Conservation (phyloP, 345 rosid genomes). For the Gossypium stocksii region DNA sequence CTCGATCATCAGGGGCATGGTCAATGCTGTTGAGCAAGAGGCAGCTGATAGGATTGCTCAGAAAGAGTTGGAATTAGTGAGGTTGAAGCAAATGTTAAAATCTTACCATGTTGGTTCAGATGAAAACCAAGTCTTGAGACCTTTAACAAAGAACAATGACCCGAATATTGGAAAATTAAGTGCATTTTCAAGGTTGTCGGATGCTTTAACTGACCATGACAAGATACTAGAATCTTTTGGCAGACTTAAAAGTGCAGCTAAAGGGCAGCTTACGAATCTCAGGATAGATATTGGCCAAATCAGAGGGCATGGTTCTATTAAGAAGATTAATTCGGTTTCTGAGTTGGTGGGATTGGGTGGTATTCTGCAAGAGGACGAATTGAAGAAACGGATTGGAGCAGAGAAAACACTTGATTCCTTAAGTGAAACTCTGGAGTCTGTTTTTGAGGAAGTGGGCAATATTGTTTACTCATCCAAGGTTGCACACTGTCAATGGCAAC, state of each 20-base stretch:
- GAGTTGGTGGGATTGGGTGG: slow-evolving; percentile 46
- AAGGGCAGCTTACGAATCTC: slow-evolving; percentile 54
- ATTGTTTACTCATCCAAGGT: slow-evolving; percentile 31
- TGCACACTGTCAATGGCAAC: slow-evolving; percentile 44
- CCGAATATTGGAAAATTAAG: background rate
- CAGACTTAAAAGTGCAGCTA: slow-evolving; percentile 34
- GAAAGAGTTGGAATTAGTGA: slow-evolving; percentile 60
- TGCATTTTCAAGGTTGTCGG: slow-evolving; percentile 16
- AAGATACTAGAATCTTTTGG: slow-evolving; percentile 29
- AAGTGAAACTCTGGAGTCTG: slow-evolving; percentile 32
- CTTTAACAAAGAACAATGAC: slow-evolving; percentile 13
- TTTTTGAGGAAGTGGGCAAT: slow-evolving; percentile 30
- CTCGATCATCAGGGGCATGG: slow-evolving; percentile 70
- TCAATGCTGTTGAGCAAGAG: slow-evolving; percentile 56
- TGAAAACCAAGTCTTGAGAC: slow-evolving; percentile 11
- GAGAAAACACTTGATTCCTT: slow-evolving; percentile 39
- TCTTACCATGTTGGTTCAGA: slow-evolving; percentile 28
- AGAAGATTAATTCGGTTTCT: slow-evolving; percentile 31
- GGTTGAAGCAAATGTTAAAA: slow-evolving; percentile 37
- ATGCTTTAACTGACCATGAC: slow-evolving; percentile 20
- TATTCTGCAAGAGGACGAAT: slow-evolving; percentile 30
- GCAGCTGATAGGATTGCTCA: slow-evolving; percentile 57
- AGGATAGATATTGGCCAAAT: slow-evolving; percentile 45
- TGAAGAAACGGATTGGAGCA: slow-evolving; percentile 33
- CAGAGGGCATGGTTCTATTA: slow-evolving; percentile 30